Evolutionary conservation across 164 flowering plant genomes (phyloP), one percentile per base, ranked within the genome.

Genomic region (Berberis thunbergii): DNA sequence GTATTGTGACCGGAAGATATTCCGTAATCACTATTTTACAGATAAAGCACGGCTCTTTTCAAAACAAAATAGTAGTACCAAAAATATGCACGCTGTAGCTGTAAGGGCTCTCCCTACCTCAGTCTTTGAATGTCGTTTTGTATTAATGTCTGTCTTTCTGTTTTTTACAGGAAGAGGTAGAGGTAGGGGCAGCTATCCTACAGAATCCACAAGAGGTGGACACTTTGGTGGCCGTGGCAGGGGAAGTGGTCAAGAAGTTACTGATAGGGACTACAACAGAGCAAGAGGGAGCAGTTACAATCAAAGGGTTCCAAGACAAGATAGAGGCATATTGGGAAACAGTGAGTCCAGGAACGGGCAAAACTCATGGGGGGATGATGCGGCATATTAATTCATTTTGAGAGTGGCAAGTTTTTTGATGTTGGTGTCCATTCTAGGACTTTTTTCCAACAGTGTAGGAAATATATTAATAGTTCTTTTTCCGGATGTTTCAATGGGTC

Each of bases 251-350:
- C 81, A 76, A 52, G 85, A 84, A 44, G 86, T 78, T n/a, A 73
- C 72, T 49, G 84, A 83, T 38, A 69, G 76, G 39, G 85, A 83
- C 59, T 84, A 75, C 75, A 68, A 63, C 71, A 75, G 82, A 67
- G 71, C 80, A 0, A 81, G 94, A 62, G 91, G 84, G 50, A 87
- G 86, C 69, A 94, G 92, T 64, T 78, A 69, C 74, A 77, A 84
- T 60, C 80, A 80, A 46, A 83, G 81, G 6, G 66, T 65, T 44
- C 45, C 73, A 4, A 78, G 83, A 12, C 86, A 73, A 73, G 90
- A 86, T 50, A 74, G 81, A 65, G 87, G 80, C 4, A 57, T 41
- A 43, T 57, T 57, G 60, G 60, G 60, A 38, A 57, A 57, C 12
- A 43, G 11, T 8, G 43, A 6, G 12, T 3, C 60, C 4, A 41